phyloP scores from a whole-genome alignment of 108 stramenopile genomes.

The Fistulifera solaris region DNA sequence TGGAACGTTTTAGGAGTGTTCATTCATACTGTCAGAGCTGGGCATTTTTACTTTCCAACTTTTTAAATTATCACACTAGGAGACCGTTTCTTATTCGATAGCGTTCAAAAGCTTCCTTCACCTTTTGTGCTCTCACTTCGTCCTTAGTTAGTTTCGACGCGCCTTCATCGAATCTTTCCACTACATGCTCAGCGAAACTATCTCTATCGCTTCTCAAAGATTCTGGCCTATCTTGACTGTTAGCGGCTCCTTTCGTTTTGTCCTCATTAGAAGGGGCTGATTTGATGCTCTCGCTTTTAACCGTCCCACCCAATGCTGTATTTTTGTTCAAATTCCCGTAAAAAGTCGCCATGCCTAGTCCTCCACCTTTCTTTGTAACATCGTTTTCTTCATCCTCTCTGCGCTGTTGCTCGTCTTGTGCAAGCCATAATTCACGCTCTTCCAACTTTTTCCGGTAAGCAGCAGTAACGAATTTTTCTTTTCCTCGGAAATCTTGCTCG shows the following conservation, averaged over 20 bases:
- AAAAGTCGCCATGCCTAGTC: conserved; percentile 38
- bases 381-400: conserved; percentile 39
- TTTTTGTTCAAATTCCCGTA: conserved; percentile 53
- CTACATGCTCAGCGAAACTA: too few relatives aligned
- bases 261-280: too few relatives aligned
- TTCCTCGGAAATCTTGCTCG: conserved; percentile 44
- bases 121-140: neutral
- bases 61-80: neutral
- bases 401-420: conserved; percentile 26
- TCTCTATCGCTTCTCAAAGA: too few relatives aligned
- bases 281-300: neutral
- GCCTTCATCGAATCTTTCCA: too few relatives aligned
- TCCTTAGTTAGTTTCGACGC: too few relatives aligned
- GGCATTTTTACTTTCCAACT: too few relatives aligned
- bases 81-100: neutral
- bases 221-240: too few relatives aligned
- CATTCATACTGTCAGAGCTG: too few relatives aligned
- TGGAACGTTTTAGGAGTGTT: conserved; percentile 46
- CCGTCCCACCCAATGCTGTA: conserved; percentile 30
- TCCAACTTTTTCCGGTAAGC: conserved; percentile 64
- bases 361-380: conserved; percentile 35
- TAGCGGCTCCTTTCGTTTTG: too few relatives aligned
- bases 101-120: neutral
- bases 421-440: conserved; percentile 62
- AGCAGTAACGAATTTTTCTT: conserved; percentile 70